phyloP scores from a whole-genome alignment of 139 green algal species.

The Marvania coccoides region DNA sequence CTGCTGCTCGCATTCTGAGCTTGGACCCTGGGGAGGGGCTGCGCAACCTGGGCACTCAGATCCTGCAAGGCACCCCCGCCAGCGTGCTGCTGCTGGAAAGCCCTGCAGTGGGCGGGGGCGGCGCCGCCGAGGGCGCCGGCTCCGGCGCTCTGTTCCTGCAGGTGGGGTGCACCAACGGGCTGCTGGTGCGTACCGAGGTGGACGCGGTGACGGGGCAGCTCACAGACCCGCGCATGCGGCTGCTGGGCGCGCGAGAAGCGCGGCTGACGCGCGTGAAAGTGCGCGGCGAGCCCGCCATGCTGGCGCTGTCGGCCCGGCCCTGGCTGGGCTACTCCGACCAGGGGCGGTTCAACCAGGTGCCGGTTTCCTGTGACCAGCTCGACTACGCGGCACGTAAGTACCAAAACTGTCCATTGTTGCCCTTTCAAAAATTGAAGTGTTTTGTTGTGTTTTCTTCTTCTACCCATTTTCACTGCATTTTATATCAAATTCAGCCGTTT shows the following conservation, averaged over 20 bases:
- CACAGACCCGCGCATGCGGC: conserved; percentile 83
- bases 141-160: conserved; percentile 74
- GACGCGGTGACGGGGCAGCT: conserved; percentile 69
- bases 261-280: conserved; percentile 68
- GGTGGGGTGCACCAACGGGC: conserved; percentile 77
- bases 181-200: conserved; percentile 91
- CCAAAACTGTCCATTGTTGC: no score
- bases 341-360: conserved; percentile 81
- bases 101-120: conserved; percentile 17
- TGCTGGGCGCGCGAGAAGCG: conserved; percentile 80
- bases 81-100: conserved; percentile 70
- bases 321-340: conserved; percentile 92
- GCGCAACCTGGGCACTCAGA: conserved; percentile 34
- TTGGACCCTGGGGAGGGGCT: conserved; percentile 81
- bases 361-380: conserved; percentile 84
- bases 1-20: conserved; percentile 78
- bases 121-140: conserved; percentile 22
- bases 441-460: conserved; percentile 7
- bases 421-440: no score
- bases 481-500: no score
- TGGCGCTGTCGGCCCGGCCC: conserved; percentile 84
- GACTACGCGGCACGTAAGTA: conserved; percentile 62
- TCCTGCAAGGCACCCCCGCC: conserved; percentile 52
- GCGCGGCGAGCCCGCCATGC: conserved; percentile 67
- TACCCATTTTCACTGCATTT: not conserved